Base-by-base conservation (phyloP, 768 basidiomycete species). In the Auricularia heimuer region DNA sequence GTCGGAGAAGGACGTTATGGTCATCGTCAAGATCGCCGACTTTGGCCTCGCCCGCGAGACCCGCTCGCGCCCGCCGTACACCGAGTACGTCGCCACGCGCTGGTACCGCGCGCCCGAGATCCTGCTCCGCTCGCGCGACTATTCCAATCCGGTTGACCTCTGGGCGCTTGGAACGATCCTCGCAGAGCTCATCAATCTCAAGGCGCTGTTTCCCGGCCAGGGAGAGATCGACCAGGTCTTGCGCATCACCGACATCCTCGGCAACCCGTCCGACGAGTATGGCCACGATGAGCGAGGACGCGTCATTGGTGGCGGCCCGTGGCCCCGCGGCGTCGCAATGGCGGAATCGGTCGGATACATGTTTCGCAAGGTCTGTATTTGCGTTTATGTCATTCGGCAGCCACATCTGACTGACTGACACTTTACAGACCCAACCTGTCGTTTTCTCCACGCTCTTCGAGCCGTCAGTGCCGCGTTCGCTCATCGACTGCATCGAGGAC, bases 61-160 rank as follows among this genome's bases (percentile, higher is more conserved):
- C 3, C 81, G 79, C 64, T 93, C 92, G 69, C 76, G 80, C 64
- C 97, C 97, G 1, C 97, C 97, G 0, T 99, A 98, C 73, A 98
- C 97, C 34, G 97, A 98, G 78, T 98, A 99, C 72, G 97, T 99
- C 45, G 91, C 94, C 24, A 99, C 97, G n/a, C 83, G 97, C 47
- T 99, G 97, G 97, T 99, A 99, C 76, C 91, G 97, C 65, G 97
- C 97, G 0, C 97, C 97, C 16, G 97, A 99, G 75, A 94, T 99
- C 18, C 81, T 99, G 36, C 82, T 99, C 47, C 82, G 92, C 66
- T 93, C 92, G 71, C 84, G 87, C 65, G 90, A 98, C 74, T 99
- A 99, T 73, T 95, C 93, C 10, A 91, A 90, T 71, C 94, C 97
- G 3, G 96, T 99, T 33, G 97, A 99, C 71, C 94, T 98, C 91